These are phyloP conservation scores for Flaveria brownii DNA, from an alignment of 129 eudicot genomes.

Conservation along the genomic window DNA sequence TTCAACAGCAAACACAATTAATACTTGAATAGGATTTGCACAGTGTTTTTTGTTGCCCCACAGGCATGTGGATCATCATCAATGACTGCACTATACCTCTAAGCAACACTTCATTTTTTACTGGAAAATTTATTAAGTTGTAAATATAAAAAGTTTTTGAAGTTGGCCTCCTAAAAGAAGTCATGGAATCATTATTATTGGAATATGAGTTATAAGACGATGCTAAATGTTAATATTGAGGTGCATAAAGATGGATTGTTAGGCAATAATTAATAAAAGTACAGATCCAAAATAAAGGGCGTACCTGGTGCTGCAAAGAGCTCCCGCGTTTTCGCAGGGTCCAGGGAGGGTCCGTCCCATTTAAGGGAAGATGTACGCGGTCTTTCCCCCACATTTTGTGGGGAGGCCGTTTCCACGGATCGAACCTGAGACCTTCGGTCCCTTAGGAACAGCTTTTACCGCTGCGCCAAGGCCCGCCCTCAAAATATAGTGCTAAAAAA, in stretches of 20 bases:
- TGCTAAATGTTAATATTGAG: background rate
- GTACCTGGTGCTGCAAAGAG: no score
- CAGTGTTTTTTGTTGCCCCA: slow-evolving; percentile 40
- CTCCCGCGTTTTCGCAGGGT: no score
- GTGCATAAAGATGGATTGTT: background rate
- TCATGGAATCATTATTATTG: background rate
- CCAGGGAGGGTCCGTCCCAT: no score
- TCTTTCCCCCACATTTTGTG: no score
- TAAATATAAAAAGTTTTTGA: no score
- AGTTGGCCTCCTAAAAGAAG: background rate
- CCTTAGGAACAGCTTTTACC: no score
- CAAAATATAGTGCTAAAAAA: background rate
- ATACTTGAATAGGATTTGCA: slow-evolving; percentile 33
- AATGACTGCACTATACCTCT: slow-evolving; percentile 35
- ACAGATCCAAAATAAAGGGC: background rate
- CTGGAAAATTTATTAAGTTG: background rate
- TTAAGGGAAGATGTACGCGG: no score
- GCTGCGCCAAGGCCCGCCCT: no score
- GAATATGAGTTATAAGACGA: background rate
- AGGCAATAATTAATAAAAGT: background rate
- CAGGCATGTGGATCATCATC: slow-evolving; percentile 43
- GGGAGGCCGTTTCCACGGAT: no score
- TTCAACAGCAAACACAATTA: slow-evolving; percentile 40
- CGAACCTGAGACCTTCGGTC: no score
- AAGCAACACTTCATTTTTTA: slow-evolving; percentile 19